phyloP scores from a whole-genome alignment of 2,329 filamentous ascomycete species.

The Fusarium sacchari region DNA sequence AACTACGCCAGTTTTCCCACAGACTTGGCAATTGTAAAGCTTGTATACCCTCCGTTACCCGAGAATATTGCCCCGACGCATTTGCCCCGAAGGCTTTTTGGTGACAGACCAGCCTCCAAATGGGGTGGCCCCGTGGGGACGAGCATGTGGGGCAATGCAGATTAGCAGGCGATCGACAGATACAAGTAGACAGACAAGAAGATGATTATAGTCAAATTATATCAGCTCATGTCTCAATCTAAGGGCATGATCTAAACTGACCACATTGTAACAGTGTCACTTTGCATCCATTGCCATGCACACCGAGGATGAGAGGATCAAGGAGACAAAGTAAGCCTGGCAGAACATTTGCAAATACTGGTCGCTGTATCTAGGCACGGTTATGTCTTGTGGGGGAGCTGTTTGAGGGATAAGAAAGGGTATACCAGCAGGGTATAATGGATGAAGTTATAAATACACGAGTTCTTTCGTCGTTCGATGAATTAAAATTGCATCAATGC shows the following conservation, averaged over 20 bases:
- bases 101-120: not conserved
- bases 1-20: not conserved
- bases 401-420: not conserved
- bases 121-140: not conserved
- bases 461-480: not conserved
- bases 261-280: not conserved
- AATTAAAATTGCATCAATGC: rapidly evolving
- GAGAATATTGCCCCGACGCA: not conserved
- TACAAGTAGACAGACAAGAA: not conserved
- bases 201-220: not conserved
- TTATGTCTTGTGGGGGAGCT: not conserved
- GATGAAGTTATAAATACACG: not conserved
- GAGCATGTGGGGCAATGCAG: not conserved
- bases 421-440: not conserved
- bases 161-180: not conserved
- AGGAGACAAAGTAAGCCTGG: not conserved
- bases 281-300: not conserved
- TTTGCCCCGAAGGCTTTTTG: not conserved
- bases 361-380: not conserved
- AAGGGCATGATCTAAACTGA: not conserved
- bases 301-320: not conserved
- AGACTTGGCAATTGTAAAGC: not conserved
- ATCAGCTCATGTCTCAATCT: not conserved
- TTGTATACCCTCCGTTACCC: not conserved
- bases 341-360: not conserved